Evolutionary conservation across 2,329 filamentous ascomycete genomes (phyloP).

Genomic region (Cladophialophora chaetospira): DNA sequence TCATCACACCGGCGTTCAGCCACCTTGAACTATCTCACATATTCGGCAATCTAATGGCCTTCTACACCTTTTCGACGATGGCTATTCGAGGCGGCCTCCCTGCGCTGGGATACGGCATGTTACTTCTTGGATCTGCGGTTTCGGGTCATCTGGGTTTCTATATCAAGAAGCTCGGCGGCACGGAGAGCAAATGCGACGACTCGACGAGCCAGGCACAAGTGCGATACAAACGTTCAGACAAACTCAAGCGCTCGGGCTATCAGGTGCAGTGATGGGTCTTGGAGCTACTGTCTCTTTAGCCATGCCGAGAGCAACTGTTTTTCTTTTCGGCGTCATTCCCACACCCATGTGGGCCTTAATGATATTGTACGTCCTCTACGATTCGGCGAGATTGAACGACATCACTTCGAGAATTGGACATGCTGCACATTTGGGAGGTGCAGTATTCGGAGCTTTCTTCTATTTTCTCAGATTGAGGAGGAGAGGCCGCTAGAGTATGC

Average conservation of each 20-base stretch:
- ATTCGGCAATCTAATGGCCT: constrained; percentile 10
- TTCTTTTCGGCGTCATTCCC: background rate
- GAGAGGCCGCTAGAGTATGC: no score
- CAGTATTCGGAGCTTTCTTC: constrained; percentile 17
- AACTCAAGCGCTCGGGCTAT: constrained; percentile 10
- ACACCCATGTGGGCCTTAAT: constrained; percentile 10
- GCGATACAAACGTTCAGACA: no score
- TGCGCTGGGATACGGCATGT: background rate
- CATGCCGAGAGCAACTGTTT: background rate
- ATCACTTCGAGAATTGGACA: constrained; percentile 11
- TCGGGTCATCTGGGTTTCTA: constrained; percentile 4
- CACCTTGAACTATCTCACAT: constrained; percentile 15
- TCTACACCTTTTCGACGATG: constrained; percentile 8
- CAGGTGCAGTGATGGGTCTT: constrained; percentile 18
- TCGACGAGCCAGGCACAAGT: no score
- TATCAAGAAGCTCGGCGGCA: background rate
- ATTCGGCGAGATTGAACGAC: constrained; percentile 13
- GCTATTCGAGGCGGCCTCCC: constrained; percentile 2
- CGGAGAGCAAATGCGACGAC: no score
- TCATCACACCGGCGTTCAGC: constrained; percentile 21
- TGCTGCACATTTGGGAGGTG: constrained; percentile 19
- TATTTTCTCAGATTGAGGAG: constrained; percentile 3
- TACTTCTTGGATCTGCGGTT: constrained; percentile 19
- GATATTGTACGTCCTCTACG: constrained; percentile 10
- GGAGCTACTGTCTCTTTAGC: constrained; percentile 4